phyloP scores from a whole-genome alignment of 2,329 filamentous ascomycete genomes.

The Apiospora rasikravindrae region DNA sequence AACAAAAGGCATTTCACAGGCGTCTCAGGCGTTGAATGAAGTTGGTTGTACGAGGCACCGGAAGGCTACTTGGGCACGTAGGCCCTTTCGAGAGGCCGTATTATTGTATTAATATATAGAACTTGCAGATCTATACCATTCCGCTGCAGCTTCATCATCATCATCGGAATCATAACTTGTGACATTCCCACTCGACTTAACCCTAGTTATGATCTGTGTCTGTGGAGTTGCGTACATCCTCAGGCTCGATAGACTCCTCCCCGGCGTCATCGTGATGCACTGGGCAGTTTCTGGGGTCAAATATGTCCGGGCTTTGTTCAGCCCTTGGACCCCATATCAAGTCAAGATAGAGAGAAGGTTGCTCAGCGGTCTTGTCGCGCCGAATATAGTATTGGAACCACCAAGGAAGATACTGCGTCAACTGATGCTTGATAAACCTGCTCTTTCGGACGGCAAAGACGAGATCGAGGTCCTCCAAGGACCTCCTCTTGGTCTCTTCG shows the following conservation, averaged over 20 bases:
- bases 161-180: neutral
- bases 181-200: neutral
- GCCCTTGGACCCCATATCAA: constrained; percentile 30
- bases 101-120: constrained; percentile 16
- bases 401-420: constrained; percentile 43
- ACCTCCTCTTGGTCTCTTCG: constrained; percentile 49
- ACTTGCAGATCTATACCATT: neutral
- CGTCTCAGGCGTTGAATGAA: neutral
- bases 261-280: neutral
- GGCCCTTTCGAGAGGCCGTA: neutral
- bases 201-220: neutral
- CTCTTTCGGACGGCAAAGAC: constrained; percentile 46
- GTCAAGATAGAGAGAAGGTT: constrained; percentile 39
- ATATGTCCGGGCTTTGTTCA: neutral
- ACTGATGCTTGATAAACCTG: constrained; percentile 34
- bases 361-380: constrained; percentile 20
- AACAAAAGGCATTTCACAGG: neutral
- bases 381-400: constrained; percentile 31
- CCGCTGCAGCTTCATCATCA: neutral
- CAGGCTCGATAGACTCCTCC: neutral
- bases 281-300: neutral
- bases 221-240: neutral
- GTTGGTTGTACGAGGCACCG: neutral
- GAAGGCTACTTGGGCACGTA: constrained; percentile 5
- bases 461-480: constrained; percentile 47